These are phyloP conservation scores for Mortierella sp. DNA, from an alignment of 371 early-diverging fungal genomes.

Conservation along the genomic window DNA sequence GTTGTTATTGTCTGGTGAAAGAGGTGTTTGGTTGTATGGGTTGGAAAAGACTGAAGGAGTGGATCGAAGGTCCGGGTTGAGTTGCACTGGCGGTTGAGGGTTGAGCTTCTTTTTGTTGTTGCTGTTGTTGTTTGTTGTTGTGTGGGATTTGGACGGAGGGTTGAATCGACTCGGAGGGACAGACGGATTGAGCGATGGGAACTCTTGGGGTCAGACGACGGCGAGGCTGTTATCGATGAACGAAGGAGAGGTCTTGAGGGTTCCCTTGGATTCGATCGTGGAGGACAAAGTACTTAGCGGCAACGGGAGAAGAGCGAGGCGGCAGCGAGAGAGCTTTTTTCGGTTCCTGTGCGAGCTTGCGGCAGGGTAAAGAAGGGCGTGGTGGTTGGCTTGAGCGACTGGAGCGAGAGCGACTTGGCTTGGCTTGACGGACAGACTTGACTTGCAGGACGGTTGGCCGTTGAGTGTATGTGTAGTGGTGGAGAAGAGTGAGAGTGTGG, in stretches of 20 bases:
- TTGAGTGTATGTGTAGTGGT: background rate
- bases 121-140: background rate
- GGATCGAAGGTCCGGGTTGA: conserved; percentile 2
- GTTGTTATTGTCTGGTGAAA: background rate
- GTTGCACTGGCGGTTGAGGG: conserved; percentile 4
- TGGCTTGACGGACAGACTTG: background rate
- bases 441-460: too few species aligned
- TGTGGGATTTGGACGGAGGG: background rate
- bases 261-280: conserved; percentile 17
- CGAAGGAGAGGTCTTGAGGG: conserved; percentile 4
- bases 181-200: too few species aligned
- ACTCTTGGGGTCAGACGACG: background rate
- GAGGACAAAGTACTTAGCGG: background rate
- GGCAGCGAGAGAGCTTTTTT: background rate
- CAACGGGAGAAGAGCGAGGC: conserved; percentile 1
- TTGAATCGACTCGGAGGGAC: conserved; percentile 1
- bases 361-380: conserved; percentile 1
- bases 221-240: conserved; percentile 16
- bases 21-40: background rate
- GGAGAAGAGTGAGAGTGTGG: background rate
- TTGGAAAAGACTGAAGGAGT: conserved; percentile 6
- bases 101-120: background rate
- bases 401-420: background rate
- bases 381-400: conserved; percentile 5
- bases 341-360: background rate